Conservation (phyloP, 768 basidiomycete genomes). For the Lentinula sp. region DNA sequence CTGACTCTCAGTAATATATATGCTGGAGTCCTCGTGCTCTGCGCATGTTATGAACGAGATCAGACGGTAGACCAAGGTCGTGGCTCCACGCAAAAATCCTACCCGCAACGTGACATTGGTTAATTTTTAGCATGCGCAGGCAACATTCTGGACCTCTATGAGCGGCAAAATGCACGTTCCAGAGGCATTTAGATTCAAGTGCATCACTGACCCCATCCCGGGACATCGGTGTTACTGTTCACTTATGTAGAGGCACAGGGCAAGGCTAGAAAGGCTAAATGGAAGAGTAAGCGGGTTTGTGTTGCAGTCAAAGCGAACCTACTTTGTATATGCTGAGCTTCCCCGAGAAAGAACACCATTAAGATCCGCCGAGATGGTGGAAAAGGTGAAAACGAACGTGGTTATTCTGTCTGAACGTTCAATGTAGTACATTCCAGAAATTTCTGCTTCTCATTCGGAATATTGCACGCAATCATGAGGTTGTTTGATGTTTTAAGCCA, state of each 20-base stretch:
- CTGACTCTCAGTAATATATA: neutral
- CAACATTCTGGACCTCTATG: neutral
- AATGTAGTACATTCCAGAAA: neutral
- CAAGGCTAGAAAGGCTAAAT: neutral
- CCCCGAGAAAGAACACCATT: neutral
- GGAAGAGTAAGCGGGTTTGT: neutral
- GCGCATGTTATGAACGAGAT: neutral
- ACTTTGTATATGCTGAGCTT: neutral
- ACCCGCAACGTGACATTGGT: slow-evolving; percentile 1
- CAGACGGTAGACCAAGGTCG: neutral
- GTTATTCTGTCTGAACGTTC: neutral
- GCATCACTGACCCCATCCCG: neutral
- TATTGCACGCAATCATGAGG: neutral
- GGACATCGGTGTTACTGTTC: neutral
- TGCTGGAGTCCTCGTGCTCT: slow-evolving; percentile 2
- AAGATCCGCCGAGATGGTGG: neutral
- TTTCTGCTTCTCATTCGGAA: neutral
- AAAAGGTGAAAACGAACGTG: neutral
- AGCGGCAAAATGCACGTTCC: neutral
- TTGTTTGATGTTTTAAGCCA: neutral
- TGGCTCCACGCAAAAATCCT: neutral
- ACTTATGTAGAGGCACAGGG: neutral
- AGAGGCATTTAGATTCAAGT: neutral
- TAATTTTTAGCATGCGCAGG: neutral
- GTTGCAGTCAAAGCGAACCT: neutral